These are phyloP conservation scores for Cyberlindnera euphorbiiphila DNA, from an alignment of 805 yeast species.

Conservation along the genomic window DNA sequence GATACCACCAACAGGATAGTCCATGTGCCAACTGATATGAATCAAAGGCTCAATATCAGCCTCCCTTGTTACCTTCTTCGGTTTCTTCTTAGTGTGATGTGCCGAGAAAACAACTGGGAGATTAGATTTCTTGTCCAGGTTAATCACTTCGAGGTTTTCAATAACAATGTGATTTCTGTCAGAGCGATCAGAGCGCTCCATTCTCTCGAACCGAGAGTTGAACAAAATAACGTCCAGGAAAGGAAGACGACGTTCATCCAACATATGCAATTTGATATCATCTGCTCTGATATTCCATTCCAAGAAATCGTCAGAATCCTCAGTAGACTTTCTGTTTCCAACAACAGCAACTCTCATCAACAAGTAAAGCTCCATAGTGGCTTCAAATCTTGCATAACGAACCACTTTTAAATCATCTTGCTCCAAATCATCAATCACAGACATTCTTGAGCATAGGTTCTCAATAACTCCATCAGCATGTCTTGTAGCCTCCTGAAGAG, in stretches of 20 bases:
- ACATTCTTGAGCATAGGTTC: constrained; percentile 47
- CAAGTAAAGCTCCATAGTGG: constrained; percentile 40
- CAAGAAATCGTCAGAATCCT: constrained; percentile 35
- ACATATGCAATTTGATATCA: constrained; percentile 65
- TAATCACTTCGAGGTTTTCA: constrained; percentile 63
- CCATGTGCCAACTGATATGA: constrained; percentile 67
- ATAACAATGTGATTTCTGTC: constrained; percentile 59
- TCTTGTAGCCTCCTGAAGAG: constrained; percentile 46
- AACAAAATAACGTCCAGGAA: constrained; percentile 69
- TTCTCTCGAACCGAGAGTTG: constrained; percentile 53
- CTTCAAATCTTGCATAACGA: constrained; percentile 34
- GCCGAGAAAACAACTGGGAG: constrained; percentile 67
- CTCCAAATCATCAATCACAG: constrained; percentile 45
- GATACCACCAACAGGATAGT: constrained; percentile 86
- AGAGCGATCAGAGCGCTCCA: constrained; percentile 63
- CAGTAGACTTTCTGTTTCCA: constrained; percentile 29
- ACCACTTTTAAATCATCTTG: constrained; percentile 41
- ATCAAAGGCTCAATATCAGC: constrained; percentile 34
- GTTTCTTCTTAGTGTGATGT: constrained; percentile 10
- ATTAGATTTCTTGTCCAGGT: constrained; percentile 49
- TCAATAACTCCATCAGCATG: constrained; percentile 39
- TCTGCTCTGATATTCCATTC: constrained; percentile 67
- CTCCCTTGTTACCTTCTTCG: constrained; percentile 17
- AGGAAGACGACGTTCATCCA: constrained; percentile 56
- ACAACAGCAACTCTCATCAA: constrained; percentile 41